Conservation (phyloP, 495 filamentous ascomycete species). For the Aspergillus affinis region DNA sequence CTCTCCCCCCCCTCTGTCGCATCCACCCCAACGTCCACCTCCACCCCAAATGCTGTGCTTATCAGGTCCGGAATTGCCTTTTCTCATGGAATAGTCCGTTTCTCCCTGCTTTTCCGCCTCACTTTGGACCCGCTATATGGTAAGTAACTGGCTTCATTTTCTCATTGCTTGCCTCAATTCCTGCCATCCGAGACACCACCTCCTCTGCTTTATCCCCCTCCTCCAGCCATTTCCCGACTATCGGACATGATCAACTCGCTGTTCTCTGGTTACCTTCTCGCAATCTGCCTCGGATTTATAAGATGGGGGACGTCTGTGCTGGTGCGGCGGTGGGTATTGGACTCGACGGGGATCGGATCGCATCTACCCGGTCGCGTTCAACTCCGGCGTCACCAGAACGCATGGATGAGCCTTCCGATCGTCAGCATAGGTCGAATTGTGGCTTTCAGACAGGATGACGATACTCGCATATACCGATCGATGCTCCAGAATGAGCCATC, state of each 20-base stretch:
- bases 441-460: not conserved
- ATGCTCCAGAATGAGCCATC: not conserved
- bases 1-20: constrained; percentile 10
- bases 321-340: constrained; percentile 11
- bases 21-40: constrained; percentile 12
- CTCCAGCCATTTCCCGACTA: not conserved
- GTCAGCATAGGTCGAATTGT: constrained; percentile 1
- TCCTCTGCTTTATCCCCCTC: not conserved
- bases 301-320: not conserved
- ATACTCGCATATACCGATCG: not conserved
- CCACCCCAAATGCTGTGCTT: constrained; percentile 22
- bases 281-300: not conserved
- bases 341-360: constrained; percentile 7
- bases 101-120: constrained; percentile 32
- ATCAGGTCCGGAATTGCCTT: constrained; percentile 22
- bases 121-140: constrained; percentile 27
- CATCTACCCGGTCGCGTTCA: constrained; percentile 23
- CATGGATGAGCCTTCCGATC: not conserved
- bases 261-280: not conserved
- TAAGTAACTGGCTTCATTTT: constrained; percentile 28
- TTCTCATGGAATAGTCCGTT: constrained; percentile 30
- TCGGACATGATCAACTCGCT: not conserved
- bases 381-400: constrained; percentile 2
- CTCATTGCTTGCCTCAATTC: constrained; percentile 18
- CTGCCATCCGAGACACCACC: constrained; percentile 14